Evolutionary conservation across 495 filamentous ascomycete genomes (phyloP), one percentile per base, ranked within the genome.

Genomic region (Penicillium lividum): DNA sequence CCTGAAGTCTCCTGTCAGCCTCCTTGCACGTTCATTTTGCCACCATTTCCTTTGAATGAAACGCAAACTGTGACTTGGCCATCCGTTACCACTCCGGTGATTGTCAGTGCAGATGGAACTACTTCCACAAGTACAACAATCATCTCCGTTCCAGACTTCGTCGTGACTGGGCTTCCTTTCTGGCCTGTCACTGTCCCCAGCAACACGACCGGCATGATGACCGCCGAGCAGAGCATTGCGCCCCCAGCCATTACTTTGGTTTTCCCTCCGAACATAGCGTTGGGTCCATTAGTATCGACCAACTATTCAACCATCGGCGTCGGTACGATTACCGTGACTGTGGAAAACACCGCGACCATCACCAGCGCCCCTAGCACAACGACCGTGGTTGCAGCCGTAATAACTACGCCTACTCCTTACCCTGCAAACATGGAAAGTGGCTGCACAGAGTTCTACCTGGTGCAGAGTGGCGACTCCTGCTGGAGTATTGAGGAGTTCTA

Each of bases 391-490:
- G 42, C 42, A 44, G 42, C 42, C 42, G 31, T 33, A 3, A 33
- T 33, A 33, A 33, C 31, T 33, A 33, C 31, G 31, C 31, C 31
- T 33, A 33, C 31, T 33, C 31, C 31, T 33, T 33, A 33, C 31
- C 31, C 31, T 33, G 3, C 31, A 33, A 44, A 49, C 3, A 49
- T 53, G 13, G 27, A 18, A 7, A 9, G 15, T 25, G 40, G 9
- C 33, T 54, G 38, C 25, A 31, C 10, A 4, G 30, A 48, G 30
- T 66, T 54, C 25, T 50, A 66, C 30, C 10, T 29, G 1, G 58
- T 67, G 3, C 2, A 54, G 16, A 0, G 18, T 1, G 61, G 58
- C 4, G 65, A 67, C 22, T 30, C 10, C 22, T 64, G 61, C 33
- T 27, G 7, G 0, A 50, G 0, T 5, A 54, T 64, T 47, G 22